Conservation (phyloP, 352 stramenopile species). For the Plasmopara muralis region DNA sequence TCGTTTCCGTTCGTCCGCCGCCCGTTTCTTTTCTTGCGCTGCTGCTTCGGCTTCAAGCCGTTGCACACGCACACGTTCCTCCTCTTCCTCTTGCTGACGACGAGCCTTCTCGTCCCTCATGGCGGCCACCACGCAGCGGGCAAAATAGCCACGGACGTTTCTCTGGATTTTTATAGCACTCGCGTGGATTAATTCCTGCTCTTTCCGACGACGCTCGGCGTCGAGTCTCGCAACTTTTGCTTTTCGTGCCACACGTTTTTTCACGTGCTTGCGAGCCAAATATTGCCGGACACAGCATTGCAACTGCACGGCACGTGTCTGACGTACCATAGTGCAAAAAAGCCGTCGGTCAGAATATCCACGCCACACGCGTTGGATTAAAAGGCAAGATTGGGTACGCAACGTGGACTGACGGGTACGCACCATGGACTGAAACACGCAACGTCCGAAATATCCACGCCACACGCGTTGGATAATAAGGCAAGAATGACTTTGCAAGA, state of each 20-base stretch:
- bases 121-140: slow-evolving; percentile 29
- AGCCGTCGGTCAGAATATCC: slow-evolving; percentile 32
- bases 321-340: slow-evolving; percentile 26
- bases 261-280: slow-evolving; percentile 32
- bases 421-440: slow-evolving; percentile 25
- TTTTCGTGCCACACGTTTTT: slow-evolving; percentile 20
- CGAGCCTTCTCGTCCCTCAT: slow-evolving; percentile 33
- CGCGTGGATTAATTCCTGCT: slow-evolving; percentile 21
- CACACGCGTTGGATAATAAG: slow-evolving; percentile 42
- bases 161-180: slow-evolving; percentile 42
- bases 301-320: slow-evolving; percentile 37
- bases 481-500: slow-evolving; percentile 29
- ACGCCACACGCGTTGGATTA: slow-evolving; percentile 46
- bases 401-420: no score
- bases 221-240: slow-evolving; percentile 26
- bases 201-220: slow-evolving; percentile 32
- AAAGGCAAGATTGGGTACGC: slow-evolving; percentile 16
- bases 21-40: slow-evolving; percentile 24
- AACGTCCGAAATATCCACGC: slow-evolving; percentile 29
- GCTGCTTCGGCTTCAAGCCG: slow-evolving; percentile 30
- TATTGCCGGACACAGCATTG: slow-evolving; percentile 43
- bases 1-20: slow-evolving; percentile 29
- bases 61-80: slow-evolving; percentile 26
- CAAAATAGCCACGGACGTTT: slow-evolving; percentile 42
- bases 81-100: slow-evolving; percentile 38